phyloP scores from a whole-genome alignment of 306 rosid species.

The Prunus mume region DNA sequence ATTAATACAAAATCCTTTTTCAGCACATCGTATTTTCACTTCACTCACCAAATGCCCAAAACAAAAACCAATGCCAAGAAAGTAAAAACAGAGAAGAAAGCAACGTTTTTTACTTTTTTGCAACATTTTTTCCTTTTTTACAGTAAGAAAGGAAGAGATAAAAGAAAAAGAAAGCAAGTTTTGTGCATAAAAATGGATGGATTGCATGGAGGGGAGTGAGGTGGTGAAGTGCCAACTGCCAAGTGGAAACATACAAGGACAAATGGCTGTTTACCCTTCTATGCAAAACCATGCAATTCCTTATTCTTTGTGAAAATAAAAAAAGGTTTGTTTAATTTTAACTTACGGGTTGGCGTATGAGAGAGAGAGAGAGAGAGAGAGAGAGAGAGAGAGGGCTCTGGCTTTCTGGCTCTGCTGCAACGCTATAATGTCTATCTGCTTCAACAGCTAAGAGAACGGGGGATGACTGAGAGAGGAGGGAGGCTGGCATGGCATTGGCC shows the following conservation, averaged over 20 bases:
- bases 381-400: too few species aligned
- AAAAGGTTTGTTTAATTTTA: too few species aligned
- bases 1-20: background rate
- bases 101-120: too few species aligned
- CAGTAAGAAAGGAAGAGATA: too few species aligned
- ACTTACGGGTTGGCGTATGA: too few species aligned
- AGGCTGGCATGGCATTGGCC: background rate
- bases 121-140: too few species aligned
- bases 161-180: too few species aligned
- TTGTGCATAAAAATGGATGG: too few species aligned
- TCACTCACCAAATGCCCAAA: background rate
- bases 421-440: background rate
- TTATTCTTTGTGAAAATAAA: background rate
- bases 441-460: slow-evolving; percentile 37
- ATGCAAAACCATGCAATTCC: background rate
- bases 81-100: background rate
- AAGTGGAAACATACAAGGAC: background rate
- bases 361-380: too few species aligned
- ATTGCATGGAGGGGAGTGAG: background rate
- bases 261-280: background rate
- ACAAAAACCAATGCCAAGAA: background rate
- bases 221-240: background rate
- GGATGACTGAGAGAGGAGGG: slow-evolving; percentile 3
- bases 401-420: too few species aligned
- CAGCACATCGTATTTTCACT: too few species aligned